Conservation (phyloP, 495 filamentous ascomycete genomes). For the Bryoglossum gracile region DNA sequence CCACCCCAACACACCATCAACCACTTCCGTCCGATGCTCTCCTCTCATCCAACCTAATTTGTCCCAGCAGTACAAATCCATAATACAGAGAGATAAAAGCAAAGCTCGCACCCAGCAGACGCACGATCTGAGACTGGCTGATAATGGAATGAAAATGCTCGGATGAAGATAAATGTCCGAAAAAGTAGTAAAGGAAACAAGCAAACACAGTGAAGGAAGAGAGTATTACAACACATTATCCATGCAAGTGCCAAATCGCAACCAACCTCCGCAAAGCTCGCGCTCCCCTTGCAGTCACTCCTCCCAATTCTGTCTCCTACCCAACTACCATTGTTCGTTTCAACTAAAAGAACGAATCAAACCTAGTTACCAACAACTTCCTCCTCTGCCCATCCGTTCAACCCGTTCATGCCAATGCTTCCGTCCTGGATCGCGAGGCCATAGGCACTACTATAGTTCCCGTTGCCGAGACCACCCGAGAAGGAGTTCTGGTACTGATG, state of each 20-base stretch:
- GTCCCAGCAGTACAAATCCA: no score
- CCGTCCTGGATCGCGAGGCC: constrained; percentile 43
- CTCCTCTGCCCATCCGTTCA: constrained; percentile 52
- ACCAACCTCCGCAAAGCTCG: background rate
- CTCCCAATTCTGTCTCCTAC: background rate
- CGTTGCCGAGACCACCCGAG: constrained; percentile 45
- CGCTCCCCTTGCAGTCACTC: background rate
- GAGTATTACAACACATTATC: constrained; percentile 23
- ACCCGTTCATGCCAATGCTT: constrained; percentile 22
- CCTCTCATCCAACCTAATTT: no score
- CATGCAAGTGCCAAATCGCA: constrained; percentile 19
- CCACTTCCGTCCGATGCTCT: no score
- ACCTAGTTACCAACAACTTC: constrained; percentile 34
- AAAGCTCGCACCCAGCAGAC: no score
- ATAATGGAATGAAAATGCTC: no score
- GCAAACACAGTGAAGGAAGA: constrained; percentile 19
- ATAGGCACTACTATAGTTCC: constrained; percentile 37
- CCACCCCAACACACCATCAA: no score
- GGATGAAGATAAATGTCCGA: background rate
- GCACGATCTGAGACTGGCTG: no score
- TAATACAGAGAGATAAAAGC: no score
- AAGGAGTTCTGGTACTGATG: constrained; percentile 51
- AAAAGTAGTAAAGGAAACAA: constrained; percentile 12
- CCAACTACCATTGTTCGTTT: background rate
- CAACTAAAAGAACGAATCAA: background rate